Percentiles rank a stretch among this genome's conserved stretches.
phyloP scores from a whole-genome alignment of 2,329 filamentous ascomycete species.

The Aspergillus arachidicola region DNA sequence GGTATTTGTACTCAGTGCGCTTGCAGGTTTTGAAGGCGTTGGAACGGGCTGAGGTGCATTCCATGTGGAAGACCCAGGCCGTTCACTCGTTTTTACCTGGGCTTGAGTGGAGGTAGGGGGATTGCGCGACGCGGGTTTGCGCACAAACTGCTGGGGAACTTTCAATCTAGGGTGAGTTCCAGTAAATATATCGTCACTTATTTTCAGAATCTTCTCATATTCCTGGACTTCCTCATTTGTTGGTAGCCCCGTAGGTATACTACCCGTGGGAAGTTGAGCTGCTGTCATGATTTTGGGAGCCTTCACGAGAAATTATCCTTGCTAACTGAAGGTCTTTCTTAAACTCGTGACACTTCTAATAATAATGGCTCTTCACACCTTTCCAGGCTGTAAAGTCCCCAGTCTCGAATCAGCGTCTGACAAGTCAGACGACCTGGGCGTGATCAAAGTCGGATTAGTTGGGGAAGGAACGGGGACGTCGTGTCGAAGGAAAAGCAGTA shows the following conservation, averaged over 20 bases:
- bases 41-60: slow-evolving; percentile 19
- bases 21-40: slow-evolving; percentile 23
- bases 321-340: not conserved
- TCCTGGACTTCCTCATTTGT: slow-evolving; percentile 63
- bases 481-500: slow-evolving; percentile 13
- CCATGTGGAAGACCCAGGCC: slow-evolving; percentile 18
- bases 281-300: slow-evolving; percentile 29
- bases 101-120: slow-evolving; percentile 30
- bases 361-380: slow-evolving; percentile 10
- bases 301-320: not conserved
- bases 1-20: slow-evolving; percentile 20
- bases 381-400: not conserved
- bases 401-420: slow-evolving; percentile 3
- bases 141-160: slow-evolving; percentile 57
- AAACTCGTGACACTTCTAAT: not conserved
- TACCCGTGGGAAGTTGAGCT: slow-evolving; percentile 36
- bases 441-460: not conserved
- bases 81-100: slow-evolving; percentile 30
- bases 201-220: slow-evolving; percentile 77
- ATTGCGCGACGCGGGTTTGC: slow-evolving; percentile 41
- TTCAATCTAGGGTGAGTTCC: slow-evolving; percentile 66
- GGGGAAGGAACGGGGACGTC: not conserved
- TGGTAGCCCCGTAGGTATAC: slow-evolving; percentile 30
- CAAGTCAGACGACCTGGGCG: not conserved
- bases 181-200: slow-evolving; percentile 79